Evolutionary conservation across 2,329 filamentous ascomycete genomes (phyloP).

Genomic region (Aspergillus alliaceus): DNA sequence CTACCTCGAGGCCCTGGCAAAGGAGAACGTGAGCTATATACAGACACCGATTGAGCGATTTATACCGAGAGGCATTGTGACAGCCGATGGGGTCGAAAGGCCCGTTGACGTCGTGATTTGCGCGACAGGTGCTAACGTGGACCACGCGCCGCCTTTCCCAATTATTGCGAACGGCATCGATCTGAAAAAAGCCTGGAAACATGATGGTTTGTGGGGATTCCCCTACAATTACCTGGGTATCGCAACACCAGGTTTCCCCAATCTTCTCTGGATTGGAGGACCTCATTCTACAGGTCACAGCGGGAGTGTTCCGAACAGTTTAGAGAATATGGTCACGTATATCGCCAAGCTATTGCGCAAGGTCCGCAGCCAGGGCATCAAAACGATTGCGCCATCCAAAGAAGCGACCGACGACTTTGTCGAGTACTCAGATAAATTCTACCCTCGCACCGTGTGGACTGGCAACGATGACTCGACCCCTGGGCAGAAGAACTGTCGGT

Average conservation of each 20-base stretch:
- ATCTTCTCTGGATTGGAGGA: slow-evolving; percentile 64
- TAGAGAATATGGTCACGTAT: slow-evolving; percentile 67
- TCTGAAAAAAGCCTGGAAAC: slow-evolving; percentile 58
- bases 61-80: slow-evolving; percentile 61
- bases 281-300: slow-evolving; percentile 60
- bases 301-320: slow-evolving; percentile 66
- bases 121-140: slow-evolving; percentile 65
- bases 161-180: slow-evolving; percentile 58
- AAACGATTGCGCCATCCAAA: slow-evolving; percentile 57
- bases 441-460: slow-evolving; percentile 50
- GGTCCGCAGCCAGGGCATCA: slow-evolving; percentile 64
- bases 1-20: slow-evolving; percentile 64
- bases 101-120: slow-evolving; percentile 67
- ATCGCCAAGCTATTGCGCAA: slow-evolving; percentile 69
- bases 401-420: slow-evolving; percentile 60
- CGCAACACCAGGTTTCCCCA: slow-evolving; percentile 65
- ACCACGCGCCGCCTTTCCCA: slow-evolving; percentile 60
- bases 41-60: slow-evolving; percentile 58
- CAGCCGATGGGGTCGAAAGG: slow-evolving; percentile 55
- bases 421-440: slow-evolving; percentile 49
- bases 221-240: slow-evolving; percentile 68
- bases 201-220: slow-evolving; percentile 57
- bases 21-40: slow-evolving; percentile 64
- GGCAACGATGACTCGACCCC: slow-evolving; percentile 42
- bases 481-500: slow-evolving; percentile 59